Evolutionary conservation across 2,329 filamentous ascomycete species (phyloP).

Genomic region (Ophiosphaerella herpotricha): DNA sequence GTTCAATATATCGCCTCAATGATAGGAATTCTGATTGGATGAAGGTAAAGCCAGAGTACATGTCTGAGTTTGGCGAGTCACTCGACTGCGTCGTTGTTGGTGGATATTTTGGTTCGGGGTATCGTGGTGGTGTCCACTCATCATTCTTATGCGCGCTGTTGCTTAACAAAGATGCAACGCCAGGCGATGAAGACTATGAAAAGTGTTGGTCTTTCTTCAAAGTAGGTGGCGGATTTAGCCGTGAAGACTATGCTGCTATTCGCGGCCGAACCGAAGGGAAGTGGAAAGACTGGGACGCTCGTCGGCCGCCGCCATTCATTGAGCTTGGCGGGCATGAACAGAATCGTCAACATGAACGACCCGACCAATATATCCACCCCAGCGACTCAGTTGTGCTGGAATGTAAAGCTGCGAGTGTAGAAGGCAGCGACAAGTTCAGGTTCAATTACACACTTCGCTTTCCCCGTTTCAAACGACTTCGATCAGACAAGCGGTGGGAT

Average conservation of each 20-base stretch:
- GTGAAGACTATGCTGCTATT: constrained; percentile 82
- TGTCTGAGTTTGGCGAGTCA: constrained; percentile 92
- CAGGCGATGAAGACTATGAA: constrained; percentile 61
- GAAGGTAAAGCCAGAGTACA: constrained; percentile 98
- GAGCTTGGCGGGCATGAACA: constrained; percentile 73
- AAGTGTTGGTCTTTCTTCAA: constrained; percentile 96
- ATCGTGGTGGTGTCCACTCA: constrained; percentile 78
- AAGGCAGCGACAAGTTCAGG: constrained; percentile 76
- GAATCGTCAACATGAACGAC: constrained; percentile 73
- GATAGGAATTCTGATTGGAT: constrained; percentile 95
- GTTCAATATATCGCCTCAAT: constrained; percentile 83
- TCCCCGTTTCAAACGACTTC: constrained; percentile 81
- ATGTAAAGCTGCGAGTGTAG: constrained; percentile 84
- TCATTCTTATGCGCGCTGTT: constrained; percentile 90
- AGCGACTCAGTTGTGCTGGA: constrained; percentile 84
- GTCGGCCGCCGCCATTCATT: constrained; percentile 77
- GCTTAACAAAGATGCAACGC: constrained; percentile 70
- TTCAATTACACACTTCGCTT: constrained; percentile 81
- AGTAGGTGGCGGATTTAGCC: constrained; percentile 90
- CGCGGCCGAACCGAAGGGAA: constrained; percentile 85
- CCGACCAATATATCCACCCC: constrained; percentile 92
- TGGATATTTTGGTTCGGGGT: constrained; percentile 89
- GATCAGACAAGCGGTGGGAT: constrained; percentile 84
- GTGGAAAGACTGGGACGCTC: constrained; percentile 83
- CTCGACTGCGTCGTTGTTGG: constrained; percentile 89